Conservation (phyloP, 2,329 filamentous ascomycete genomes). For the Hymenoscyphus scutula region DNA sequence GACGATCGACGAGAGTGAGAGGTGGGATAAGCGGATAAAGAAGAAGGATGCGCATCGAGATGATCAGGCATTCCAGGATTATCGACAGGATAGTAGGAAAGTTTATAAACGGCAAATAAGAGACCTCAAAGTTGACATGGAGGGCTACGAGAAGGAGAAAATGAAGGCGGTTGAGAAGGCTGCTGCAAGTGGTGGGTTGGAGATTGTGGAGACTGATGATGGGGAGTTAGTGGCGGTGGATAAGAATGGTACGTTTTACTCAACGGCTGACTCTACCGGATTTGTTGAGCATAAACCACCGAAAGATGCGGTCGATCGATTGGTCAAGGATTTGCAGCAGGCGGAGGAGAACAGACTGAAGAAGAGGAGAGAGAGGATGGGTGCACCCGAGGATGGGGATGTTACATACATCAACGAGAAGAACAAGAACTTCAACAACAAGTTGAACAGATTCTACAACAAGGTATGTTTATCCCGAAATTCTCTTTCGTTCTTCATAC, state of each 20-base stretch:
- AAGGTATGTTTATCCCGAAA: conserved; percentile 51
- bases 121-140: conserved; percentile 72
- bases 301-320: conserved; percentile 79
- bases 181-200: conserved; percentile 77
- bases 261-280: conserved; percentile 76
- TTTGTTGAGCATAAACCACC: conserved; percentile 85
- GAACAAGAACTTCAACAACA: conserved; percentile 99
- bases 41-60: conserved; percentile 81
- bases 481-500: conserved; percentile 12
- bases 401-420: conserved; percentile 99
- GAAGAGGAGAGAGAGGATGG: conserved; percentile 78
- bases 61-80: conserved; percentile 87
- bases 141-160: conserved; percentile 85
- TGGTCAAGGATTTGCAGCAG: conserved; percentile 83
- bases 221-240: conserved; percentile 94
- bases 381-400: conserved; percentile 78
- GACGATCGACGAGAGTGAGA: conserved; percentile 91
- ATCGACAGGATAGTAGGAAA: conserved; percentile 82
- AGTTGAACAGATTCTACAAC: conserved; percentile 93
- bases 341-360: conserved; percentile 84
- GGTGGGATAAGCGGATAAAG: conserved; percentile 86
- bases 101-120: conserved; percentile 89
- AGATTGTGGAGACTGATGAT: conserved; percentile 93
- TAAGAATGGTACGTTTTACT: conserved; percentile 86
- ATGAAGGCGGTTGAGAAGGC: conserved; percentile 80